Evolutionary conservation across 306 rosid species (phyloP).

Genomic region (Begonia peltatifolia): DNA sequence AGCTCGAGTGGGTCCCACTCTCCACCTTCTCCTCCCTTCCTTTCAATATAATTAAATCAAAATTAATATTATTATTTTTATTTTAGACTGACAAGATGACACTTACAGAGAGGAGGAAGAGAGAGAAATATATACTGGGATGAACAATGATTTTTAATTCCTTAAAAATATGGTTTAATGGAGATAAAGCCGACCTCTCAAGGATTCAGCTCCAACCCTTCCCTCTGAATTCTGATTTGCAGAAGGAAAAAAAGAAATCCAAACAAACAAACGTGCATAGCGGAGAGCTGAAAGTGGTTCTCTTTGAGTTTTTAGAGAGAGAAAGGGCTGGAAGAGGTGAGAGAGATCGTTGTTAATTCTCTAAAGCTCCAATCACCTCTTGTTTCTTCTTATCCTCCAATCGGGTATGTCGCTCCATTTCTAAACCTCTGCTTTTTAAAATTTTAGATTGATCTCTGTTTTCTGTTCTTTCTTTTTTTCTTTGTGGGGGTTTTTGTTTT

Average conservation of each 20-base stretch:
- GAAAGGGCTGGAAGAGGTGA: constrained; percentile 12
- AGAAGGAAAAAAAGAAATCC: constrained; percentile 17
- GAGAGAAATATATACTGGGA: too few relatives aligned
- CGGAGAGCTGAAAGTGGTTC: constrained; percentile 6
- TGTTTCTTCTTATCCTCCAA: constrained; percentile 41
- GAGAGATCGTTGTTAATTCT: constrained; percentile 19
- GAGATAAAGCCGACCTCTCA: constrained; percentile 39
- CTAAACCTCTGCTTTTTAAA: constrained; percentile 3
- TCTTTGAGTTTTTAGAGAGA: constrained; percentile 9
- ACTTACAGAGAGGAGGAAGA: background rate
- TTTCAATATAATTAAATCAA: background rate
- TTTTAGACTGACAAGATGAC: background rate
- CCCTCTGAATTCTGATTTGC: constrained; percentile 36
- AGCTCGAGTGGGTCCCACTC: constrained; percentile 20
- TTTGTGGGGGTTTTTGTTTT: constrained; percentile 3
- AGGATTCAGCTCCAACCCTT: constrained; percentile 24
- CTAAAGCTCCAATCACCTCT: constrained; percentile 31
- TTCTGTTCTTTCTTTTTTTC: constrained; percentile 1
- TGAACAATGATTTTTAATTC: background rate
- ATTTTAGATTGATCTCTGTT: background rate
- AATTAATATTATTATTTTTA: background rate
- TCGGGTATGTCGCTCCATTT: constrained; percentile 34
- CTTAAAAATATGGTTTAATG: constrained; percentile 20
- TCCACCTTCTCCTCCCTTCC: constrained; percentile 23
- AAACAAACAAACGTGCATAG: background rate